These are phyloP conservation scores for Nakazawaea molendinolei DNA, from an alignment of 805 yeast genomes.

Conservation along the genomic window DNA sequence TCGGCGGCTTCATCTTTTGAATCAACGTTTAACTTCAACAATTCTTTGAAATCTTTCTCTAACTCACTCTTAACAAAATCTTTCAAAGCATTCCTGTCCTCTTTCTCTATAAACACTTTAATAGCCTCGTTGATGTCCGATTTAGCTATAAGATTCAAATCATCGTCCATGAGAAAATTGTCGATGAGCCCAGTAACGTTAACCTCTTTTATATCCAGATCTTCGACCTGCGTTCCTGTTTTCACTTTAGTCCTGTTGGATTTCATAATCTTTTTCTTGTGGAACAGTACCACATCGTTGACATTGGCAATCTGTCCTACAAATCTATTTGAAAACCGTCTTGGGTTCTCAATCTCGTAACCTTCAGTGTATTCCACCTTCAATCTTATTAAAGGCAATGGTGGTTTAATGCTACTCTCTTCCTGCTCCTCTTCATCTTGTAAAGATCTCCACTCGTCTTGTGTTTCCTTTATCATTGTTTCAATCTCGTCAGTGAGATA, in stretches of 20 bases:
- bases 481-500: conserved; percentile 64
- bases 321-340: conserved; percentile 83
- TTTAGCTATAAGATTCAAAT: conserved; percentile 67
- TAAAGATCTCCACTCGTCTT: conserved; percentile 35
- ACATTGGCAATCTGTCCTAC: conserved; percentile 88
- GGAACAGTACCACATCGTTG: conserved; percentile 75
- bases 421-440: conserved; percentile 17
- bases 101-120: conserved; percentile 68
- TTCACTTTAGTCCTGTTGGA: conserved; percentile 2
- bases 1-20: conserved; percentile 28
- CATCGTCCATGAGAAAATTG: conserved; percentile 53
- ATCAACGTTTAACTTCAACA: conserved; percentile 37
- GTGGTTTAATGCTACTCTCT: conserved; percentile 27
- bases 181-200: conserved; percentile 59
- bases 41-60: conserved; percentile 40
- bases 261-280: conserved; percentile 35
- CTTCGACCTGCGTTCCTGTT: not conserved
- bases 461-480: conserved; percentile 53
- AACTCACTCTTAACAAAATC: conserved; percentile 56
- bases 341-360: conserved; percentile 84
- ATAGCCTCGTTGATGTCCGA: conserved; percentile 70
- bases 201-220: conserved; percentile 27
- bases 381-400: conserved; percentile 75
- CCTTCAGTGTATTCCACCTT: conserved; percentile 88
- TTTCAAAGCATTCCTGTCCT: conserved; percentile 62